Percentiles rank a stretch among this genome's conserved stretches.
phyloP scores from a whole-genome alignment of 148 eudicot genomes.

The Hydrangea macrophylla region DNA sequence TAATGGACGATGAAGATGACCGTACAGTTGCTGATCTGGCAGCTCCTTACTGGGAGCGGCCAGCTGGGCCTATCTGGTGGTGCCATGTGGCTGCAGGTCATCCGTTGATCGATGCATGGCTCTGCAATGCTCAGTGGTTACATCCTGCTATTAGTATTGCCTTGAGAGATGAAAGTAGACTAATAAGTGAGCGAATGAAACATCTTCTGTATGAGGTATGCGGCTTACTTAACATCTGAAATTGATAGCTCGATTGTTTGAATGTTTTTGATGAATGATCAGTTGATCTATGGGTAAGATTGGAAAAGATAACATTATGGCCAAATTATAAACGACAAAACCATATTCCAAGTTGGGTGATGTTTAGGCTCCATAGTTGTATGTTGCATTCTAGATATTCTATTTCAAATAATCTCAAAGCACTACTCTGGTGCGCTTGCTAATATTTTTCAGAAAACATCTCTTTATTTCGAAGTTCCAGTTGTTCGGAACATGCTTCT shows the following conservation, averaged over 20 bases:
- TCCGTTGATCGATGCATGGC: conserved; percentile 60
- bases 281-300: background rate
- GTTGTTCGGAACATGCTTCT: too few species aligned
- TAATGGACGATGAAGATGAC: conserved; percentile 70
- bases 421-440: too few species aligned
- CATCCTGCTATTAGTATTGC: conserved; percentile 93
- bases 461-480: too few species aligned
- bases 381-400: background rate
- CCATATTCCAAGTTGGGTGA: background rate
- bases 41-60: conserved; percentile 92
- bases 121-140: conserved; percentile 78
- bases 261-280: background rate
- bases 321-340: background rate
- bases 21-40: conserved; percentile 86
- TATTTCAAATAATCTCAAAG: background rate
- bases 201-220: conserved; percentile 88
- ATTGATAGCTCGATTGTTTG: background rate
- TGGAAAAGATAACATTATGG: background rate
- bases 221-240: conserved; percentile 10
- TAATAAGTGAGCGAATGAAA: conserved; percentile 93
- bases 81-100: conserved; percentile 84
- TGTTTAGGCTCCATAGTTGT: background rate
- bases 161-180: conserved; percentile 87
- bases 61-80: conserved; percentile 98
- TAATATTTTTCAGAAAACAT: too few species aligned